These are phyloP conservation scores for Cercospora berteroae DNA, from an alignment of 2,329 filamentous ascomycete species.

Conservation along the genomic window DNA sequence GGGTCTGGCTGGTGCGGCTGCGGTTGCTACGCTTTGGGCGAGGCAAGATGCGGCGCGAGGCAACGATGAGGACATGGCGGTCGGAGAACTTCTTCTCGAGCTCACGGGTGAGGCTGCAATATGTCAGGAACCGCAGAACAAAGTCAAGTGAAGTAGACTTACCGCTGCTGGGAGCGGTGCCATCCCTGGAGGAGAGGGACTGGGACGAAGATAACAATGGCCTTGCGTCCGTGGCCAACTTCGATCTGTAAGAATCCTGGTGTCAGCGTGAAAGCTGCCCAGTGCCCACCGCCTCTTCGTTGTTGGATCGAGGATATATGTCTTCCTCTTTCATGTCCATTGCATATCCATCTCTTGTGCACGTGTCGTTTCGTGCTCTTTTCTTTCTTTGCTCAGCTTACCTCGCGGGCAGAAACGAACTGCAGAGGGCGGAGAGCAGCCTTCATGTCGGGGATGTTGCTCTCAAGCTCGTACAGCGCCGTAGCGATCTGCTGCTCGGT, in stretches of 20 bases:
- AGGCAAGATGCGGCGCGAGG: constrained; percentile 96
- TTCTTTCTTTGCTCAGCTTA: constrained; percentile 57
- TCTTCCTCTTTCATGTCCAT: constrained; percentile 11
- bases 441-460: constrained; percentile 98
- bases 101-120: constrained; percentile 87
- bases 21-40: constrained; percentile 98
- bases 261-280: constrained; percentile 55
- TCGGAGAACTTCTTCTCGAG: constrained; percentile 99
- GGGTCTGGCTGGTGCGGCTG: constrained; percentile 91
- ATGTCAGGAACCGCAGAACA: neutral
- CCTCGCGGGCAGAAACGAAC: constrained; percentile 98
- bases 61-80: constrained; percentile 98
- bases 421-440: constrained; percentile 93
- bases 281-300: constrained; percentile 57
- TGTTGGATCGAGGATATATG: constrained; percentile 16
- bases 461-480: constrained; percentile 98
- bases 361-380: neutral
- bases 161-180: constrained; percentile 99
- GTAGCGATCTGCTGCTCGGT: constrained; percentile 95
- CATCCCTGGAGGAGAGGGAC: constrained; percentile 97
- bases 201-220: constrained; percentile 99
- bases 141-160: constrained; percentile 48
- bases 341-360: constrained; percentile 14
- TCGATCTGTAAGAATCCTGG: constrained; percentile 77
- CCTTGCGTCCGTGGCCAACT: constrained; percentile 99